Percentiles rank a stretch among this genome's conserved stretches.
Conservation (phyloP, 2,329 filamentous ascomycete species). For the Clarireedia homoeocarpa region DNA sequence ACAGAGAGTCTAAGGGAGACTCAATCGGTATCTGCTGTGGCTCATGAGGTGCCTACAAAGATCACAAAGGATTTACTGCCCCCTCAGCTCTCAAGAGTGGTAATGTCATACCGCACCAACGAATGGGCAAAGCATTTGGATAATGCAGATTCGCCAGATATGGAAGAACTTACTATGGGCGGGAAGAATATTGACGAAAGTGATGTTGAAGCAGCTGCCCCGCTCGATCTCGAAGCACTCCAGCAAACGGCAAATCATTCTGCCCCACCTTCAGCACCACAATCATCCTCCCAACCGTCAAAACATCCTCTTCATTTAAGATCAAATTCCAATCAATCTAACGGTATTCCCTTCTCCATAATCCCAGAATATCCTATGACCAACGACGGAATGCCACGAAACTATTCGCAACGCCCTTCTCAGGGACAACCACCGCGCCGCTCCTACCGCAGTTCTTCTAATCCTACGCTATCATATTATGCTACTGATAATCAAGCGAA, state of each 20-base stretch:
- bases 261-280: slow-evolving; percentile 10
- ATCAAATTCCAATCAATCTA: slow-evolving; percentile 18
- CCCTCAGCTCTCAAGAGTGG: slow-evolving; percentile 64
- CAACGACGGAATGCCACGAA: not conserved
- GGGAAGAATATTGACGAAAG: slow-evolving; percentile 32
- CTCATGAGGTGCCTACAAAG: slow-evolving; percentile 37
- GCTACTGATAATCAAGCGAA: not conserved
- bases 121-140: slow-evolving; percentile 93
- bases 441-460: not conserved
- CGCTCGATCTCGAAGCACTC: slow-evolving; percentile 56
- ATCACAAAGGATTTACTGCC: slow-evolving; percentile 59
- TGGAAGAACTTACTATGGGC: slow-evolving; percentile 50
- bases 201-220: slow-evolving; percentile 45
- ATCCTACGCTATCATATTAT: slow-evolving; percentile 14
- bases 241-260: slow-evolving; percentile 47
- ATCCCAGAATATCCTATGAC: slow-evolving; percentile 6
- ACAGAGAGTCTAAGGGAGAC: slow-evolving; percentile 5
- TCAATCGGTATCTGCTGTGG: slow-evolving; percentile 34
- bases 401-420: not conserved
- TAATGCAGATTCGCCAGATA: slow-evolving; percentile 63
- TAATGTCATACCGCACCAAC: slow-evolving; percentile 80
- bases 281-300: slow-evolving; percentile 16
- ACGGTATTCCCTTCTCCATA: not conserved
- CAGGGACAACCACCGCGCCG: not conserved
- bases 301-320: slow-evolving; percentile 7